Conservation (phyloP, 139 green algal species). For the Monoraphidium neglectum region DNA sequence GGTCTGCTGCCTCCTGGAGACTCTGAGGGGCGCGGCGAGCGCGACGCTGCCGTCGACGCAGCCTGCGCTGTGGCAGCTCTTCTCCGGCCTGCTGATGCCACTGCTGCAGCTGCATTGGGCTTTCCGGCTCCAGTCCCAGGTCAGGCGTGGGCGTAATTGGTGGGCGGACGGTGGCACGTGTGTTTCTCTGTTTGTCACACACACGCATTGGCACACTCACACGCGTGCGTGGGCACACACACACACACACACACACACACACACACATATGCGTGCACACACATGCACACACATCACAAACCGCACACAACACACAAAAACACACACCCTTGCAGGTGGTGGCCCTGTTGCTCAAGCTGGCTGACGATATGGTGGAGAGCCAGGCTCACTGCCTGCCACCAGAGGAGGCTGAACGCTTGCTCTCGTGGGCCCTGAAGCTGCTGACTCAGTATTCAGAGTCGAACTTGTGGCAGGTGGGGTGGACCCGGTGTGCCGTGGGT, state of each 20-base stretch:
- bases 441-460: conserved; percentile 42
- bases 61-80: conserved; percentile 40
- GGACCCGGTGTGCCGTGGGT: too few species aligned
- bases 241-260: too few species aligned
- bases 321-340: conserved; percentile 22
- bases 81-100: conserved; percentile 39
- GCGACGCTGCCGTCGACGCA: conserved; percentile 52
- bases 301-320: too few species aligned
- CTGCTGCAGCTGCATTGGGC: conserved; percentile 40
- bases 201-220: too few species aligned
- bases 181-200: too few species aligned
- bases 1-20: conserved; percentile 63
- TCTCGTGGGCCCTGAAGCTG: conserved; percentile 39
- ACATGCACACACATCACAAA: too few species aligned
- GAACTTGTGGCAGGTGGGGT: conserved; percentile 34
- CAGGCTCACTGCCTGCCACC: conserved; percentile 59
- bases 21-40: conserved; percentile 60
- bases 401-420: conserved; percentile 24
- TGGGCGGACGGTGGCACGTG: too few species aligned
- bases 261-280: too few species aligned
- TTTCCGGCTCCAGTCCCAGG: conserved; percentile 47
- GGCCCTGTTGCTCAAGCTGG: conserved; percentile 79
- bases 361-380: conserved; percentile 70
- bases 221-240: too few species aligned
- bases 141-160: too few species aligned